These are phyloP conservation scores for Aspergillus conjunctus DNA, from an alignment of 495 filamentous ascomycete species.

Conservation along the genomic window DNA sequence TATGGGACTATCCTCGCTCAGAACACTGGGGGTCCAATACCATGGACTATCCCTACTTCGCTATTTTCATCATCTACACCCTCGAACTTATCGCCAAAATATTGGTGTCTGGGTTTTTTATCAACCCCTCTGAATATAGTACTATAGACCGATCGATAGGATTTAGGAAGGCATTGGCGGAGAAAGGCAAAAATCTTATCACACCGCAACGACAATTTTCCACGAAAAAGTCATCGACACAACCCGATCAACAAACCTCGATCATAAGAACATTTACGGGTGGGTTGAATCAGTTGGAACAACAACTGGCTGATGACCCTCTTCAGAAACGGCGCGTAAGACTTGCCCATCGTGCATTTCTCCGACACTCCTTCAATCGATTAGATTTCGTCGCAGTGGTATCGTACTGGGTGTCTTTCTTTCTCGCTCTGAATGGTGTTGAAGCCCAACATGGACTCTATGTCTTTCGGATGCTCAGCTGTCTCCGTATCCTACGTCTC, in stretches of 20 bases:
- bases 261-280: constrained; percentile 80
- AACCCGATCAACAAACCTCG: constrained; percentile 59
- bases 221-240: constrained; percentile 47
- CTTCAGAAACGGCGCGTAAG: constrained; percentile 81
- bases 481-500: constrained; percentile 85
- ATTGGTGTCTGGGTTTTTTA: constrained; percentile 87
- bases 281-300: constrained; percentile 60
- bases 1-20: constrained; percentile 55
- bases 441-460: constrained; percentile 73
- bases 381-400: constrained; percentile 95
- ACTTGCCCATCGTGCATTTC: constrained; percentile 86
- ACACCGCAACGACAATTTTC: constrained; percentile 74
- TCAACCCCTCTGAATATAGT: constrained; percentile 85
- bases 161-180: constrained; percentile 68
- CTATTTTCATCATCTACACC: constrained; percentile 88
- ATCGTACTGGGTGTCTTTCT: constrained; percentile 91
- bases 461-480: constrained; percentile 95
- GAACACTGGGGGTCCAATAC: constrained; percentile 63
- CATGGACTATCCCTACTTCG: constrained; percentile 80
- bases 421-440: constrained; percentile 65
- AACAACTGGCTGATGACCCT: constrained; percentile 58
- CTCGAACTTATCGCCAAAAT: constrained; percentile 78
- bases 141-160: constrained; percentile 73
- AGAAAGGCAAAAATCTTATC: constrained; percentile 77
- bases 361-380: constrained; percentile 93